A percentile compares a stretch with the other conserved stretches of the same genome.
Evolutionary conservation across 495 filamentous ascomycete species (phyloP).

Genomic region (Arthonia radiata): DNA sequence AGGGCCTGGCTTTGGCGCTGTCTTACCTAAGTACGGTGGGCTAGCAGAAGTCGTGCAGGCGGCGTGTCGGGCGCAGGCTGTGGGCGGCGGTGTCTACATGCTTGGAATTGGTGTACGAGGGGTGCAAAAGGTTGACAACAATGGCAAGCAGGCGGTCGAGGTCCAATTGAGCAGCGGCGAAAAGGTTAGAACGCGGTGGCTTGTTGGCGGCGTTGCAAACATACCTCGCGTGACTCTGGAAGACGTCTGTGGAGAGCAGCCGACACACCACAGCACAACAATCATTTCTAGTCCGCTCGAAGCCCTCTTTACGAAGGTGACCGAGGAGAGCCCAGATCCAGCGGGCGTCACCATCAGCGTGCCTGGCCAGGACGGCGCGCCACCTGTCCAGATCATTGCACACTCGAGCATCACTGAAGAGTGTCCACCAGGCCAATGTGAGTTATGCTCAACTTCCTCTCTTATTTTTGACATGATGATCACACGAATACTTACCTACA

Average conservation of each 20-base stretch:
- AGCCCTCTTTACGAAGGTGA: slow-evolving; percentile 38
- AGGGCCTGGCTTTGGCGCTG: slow-evolving; percentile 62
- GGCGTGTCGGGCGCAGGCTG: slow-evolving; percentile 71
- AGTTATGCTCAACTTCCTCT: slow-evolving; percentile 20
- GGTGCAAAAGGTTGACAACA: slow-evolving; percentile 7
- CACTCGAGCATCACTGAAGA: slow-evolving; percentile 77
- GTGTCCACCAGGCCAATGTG: slow-evolving; percentile 69
- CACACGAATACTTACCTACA: slow-evolving; percentile 96
- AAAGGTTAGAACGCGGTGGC: slow-evolving; percentile 25
- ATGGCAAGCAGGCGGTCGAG: slow-evolving; percentile 12
- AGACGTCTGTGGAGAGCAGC: slow-evolving; percentile 1
- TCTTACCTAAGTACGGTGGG: slow-evolving; percentile 82
- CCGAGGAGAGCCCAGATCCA: slow-evolving; percentile 49
- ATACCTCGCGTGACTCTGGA: slow-evolving; percentile 1
- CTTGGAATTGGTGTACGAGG: slow-evolving; percentile 38
- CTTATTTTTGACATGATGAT: slow-evolving; percentile 44
- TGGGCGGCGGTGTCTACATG: slow-evolving; percentile 79
- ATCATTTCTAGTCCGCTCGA: slow-evolving; percentile 44
- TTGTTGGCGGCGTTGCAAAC: slow-evolving; percentile 22
- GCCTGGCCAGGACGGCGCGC: slow-evolving; percentile 20
- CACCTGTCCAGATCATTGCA: slow-evolving; percentile 46
- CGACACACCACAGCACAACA: slow-evolving; percentile 21
- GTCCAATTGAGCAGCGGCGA: slow-evolving; percentile 36
- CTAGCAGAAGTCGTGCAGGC: slow-evolving; percentile 81
- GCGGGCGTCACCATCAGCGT: slow-evolving; percentile 54